These are phyloP conservation scores for Phaeolepiota aurea DNA, from an alignment of 768 basidiomycete species.

Conservation along the genomic window DNA sequence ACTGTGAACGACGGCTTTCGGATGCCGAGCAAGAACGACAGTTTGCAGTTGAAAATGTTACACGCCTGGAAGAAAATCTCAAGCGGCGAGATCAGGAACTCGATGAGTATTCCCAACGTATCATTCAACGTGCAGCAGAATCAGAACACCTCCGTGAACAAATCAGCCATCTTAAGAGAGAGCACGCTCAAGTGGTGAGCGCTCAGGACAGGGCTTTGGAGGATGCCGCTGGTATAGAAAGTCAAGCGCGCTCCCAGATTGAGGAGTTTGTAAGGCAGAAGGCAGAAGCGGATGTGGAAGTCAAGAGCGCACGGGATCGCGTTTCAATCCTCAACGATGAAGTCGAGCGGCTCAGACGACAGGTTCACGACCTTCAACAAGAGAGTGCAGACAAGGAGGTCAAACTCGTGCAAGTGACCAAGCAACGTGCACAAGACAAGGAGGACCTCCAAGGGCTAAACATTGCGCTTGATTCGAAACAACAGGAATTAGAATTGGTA, in stretches of 20 bases:
- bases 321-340: conserved; percentile 45
- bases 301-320: conserved; percentile 39
- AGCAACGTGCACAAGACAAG: conserved; percentile 57
- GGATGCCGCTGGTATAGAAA: conserved; percentile 38
- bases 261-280: conserved; percentile 44
- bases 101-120: conserved; percentile 33
- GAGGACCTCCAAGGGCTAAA: conserved; percentile 81
- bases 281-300: conserved; percentile 46
- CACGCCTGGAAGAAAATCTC: conserved; percentile 51
- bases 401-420: conserved; percentile 63
- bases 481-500: conserved; percentile 89
- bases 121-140: conserved; percentile 42
- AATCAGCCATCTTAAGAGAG: conserved; percentile 43
- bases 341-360: conserved; percentile 47
- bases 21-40: conserved; percentile 48
- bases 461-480: conserved; percentile 89
- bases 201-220: conserved; percentile 39
- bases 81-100: conserved; percentile 51
- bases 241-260: conserved; percentile 34
- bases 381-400: conserved; percentile 84
- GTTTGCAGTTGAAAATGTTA: conserved; percentile 41
- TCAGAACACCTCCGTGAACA: conserved; percentile 47
- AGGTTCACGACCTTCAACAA: conserved; percentile 65
- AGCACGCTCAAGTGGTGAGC: conserved; percentile 40
- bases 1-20: conserved; percentile 42